These are phyloP conservation scores for Pleurotus cornucopiae DNA, from an alignment of 768 basidiomycete species.

Conservation along the genomic window DNA sequence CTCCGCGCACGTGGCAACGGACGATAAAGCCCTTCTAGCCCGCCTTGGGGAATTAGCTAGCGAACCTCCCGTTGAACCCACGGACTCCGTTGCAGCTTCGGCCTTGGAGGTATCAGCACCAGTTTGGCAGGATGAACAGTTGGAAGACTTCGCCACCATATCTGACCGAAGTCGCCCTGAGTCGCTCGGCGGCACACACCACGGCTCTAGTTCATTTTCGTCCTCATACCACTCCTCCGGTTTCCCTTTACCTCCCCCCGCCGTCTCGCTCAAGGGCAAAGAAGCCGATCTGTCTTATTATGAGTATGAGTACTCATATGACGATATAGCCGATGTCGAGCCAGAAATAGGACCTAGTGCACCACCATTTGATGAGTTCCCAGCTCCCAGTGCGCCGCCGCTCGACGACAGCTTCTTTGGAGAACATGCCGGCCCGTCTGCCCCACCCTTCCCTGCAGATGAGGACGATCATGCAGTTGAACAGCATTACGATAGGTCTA, in stretches of 20 bases:
- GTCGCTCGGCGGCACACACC: neutral
- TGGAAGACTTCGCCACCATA: conserved; percentile 29
- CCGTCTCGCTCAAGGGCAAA: conserved; percentile 29
- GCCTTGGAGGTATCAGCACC: conserved; percentile 40
- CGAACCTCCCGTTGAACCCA: conserved; percentile 37
- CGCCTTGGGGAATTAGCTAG: conserved; percentile 49
- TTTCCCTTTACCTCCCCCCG: conserved; percentile 40
- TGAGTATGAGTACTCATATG: conserved; percentile 37
- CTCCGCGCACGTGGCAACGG: conserved; percentile 60
- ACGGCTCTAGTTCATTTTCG: neutral
- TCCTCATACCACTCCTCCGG: conserved; percentile 18
- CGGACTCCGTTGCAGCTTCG: conserved; percentile 14
- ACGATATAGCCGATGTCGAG: conserved; percentile 28
- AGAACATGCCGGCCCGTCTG: conserved; percentile 35
- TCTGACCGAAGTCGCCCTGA: conserved; percentile 6
- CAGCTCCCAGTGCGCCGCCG: conserved; percentile 26
- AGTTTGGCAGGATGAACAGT: conserved; percentile 47
- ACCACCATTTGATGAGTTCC: conserved; percentile 40
- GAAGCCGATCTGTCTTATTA: conserved; percentile 35
- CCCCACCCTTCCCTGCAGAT: conserved; percentile 30
- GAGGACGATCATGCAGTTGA: conserved; percentile 11
- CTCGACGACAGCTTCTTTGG: conserved; percentile 19
- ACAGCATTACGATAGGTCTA: neutral
- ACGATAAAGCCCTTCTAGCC: conserved; percentile 59
- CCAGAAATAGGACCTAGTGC: conserved; percentile 36